These are phyloP conservation scores for Ambrosiella cleistominuta DNA, from an alignment of 2,329 filamentous ascomycete species.

Conservation along the genomic window DNA sequence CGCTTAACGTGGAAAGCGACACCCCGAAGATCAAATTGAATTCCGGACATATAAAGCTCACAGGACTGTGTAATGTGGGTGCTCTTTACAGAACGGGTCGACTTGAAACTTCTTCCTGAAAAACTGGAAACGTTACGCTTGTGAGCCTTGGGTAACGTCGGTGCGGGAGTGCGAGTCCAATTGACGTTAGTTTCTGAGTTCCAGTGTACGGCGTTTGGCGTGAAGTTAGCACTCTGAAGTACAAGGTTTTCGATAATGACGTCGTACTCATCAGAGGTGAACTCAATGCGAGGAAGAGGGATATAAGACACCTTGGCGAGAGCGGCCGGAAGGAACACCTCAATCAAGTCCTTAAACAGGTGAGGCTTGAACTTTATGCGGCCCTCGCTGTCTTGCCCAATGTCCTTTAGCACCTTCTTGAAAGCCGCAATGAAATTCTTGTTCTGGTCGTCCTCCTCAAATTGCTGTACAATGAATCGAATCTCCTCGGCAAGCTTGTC, in stretches of 20 bases:
- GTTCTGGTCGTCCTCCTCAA: constrained; percentile 77
- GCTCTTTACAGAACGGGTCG: background rate
- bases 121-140: constrained; percentile 33
- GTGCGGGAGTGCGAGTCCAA: constrained; percentile 77
- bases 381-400: constrained; percentile 75
- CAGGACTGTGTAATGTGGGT: constrained; percentile 3
- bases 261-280: constrained; percentile 68
- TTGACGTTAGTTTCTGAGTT: constrained; percentile 86
- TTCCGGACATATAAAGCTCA: constrained; percentile 57
- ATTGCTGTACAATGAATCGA: constrained; percentile 78
- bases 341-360: constrained; percentile 70
- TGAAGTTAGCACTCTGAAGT: constrained; percentile 89
- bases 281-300: constrained; percentile 86
- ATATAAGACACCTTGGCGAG: constrained; percentile 81
- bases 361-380: constrained; percentile 86
- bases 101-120: background rate
- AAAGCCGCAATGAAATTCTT: constrained; percentile 57
- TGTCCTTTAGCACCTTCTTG: constrained; percentile 67
- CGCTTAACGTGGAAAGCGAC: constrained; percentile 90
- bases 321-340: constrained; percentile 66
- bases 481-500: constrained; percentile 75
- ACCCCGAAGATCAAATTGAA: constrained; percentile 83
- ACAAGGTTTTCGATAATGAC: constrained; percentile 86
- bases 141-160: constrained; percentile 63
- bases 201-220: constrained; percentile 80